Percentiles rank a stretch among this genome's conserved stretches.
phyloP scores from a whole-genome alignment of 257 asterid species.

The Nicotiana noctiflora region DNA sequence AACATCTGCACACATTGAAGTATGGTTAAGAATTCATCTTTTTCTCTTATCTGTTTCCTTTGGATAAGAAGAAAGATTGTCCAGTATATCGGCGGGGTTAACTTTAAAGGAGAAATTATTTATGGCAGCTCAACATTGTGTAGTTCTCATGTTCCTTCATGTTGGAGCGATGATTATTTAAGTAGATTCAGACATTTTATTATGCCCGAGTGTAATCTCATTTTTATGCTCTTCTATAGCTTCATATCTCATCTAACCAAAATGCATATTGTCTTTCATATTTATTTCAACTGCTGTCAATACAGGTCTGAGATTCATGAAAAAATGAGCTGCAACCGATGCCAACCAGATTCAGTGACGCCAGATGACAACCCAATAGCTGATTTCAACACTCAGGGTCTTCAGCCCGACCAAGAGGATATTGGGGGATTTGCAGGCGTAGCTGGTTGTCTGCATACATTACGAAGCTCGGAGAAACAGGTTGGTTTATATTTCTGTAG shows the following conservation, averaged over 20 bases:
- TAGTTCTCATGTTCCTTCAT: background rate
- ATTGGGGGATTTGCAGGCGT: constrained; percentile 88
- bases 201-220: background rate
- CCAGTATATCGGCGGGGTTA: background rate
- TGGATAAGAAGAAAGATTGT: background rate
- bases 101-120: background rate
- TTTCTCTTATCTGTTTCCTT: background rate
- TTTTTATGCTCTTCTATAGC: background rate
- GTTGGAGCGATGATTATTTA: background rate
- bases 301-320: constrained; percentile 92
- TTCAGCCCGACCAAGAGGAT: constrained; percentile 58
- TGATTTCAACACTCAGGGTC: constrained; percentile 16
- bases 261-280: background rate
- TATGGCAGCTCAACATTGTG: background rate
- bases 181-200: background rate
- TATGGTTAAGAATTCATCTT: background rate
- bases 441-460: constrained; percentile 59
- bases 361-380: constrained; percentile 22
- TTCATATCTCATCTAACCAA: background rate
- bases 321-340: constrained; percentile 78
- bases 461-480: constrained; percentile 78
- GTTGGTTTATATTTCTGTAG: constrained; percentile 26
- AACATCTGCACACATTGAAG: no score
- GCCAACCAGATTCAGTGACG: constrained; percentile 36
- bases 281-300: constrained; percentile 11